A percentile compares a stretch with the other conserved stretches of the same genome.
These are phyloP conservation scores for Mycocalia duriaeana DNA, from an alignment of 1,284 basidiomycete genomes.

Conservation along the genomic window DNA sequence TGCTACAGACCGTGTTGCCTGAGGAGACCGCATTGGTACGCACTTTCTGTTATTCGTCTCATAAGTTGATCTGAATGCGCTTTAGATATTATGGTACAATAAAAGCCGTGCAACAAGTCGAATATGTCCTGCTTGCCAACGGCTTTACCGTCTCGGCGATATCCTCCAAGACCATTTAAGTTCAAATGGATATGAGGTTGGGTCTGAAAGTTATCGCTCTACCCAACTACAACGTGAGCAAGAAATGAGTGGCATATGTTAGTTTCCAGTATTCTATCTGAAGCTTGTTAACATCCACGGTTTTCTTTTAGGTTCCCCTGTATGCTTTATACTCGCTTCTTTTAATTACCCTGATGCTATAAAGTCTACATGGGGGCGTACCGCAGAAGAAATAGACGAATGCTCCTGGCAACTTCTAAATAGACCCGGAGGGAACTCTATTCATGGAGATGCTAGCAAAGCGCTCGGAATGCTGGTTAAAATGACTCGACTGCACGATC, in stretches of 20 bases:
- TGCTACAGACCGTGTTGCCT: constrained; percentile 63
- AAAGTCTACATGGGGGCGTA: constrained; percentile 63
- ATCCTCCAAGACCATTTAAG: constrained; percentile 44
- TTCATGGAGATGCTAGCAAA: constrained; percentile 34
- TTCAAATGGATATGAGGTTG: constrained; percentile 22
- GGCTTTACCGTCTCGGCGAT: constrained; percentile 67
- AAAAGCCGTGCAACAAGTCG: constrained; percentile 63
- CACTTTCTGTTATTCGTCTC: constrained; percentile 3
- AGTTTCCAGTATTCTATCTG: no score
- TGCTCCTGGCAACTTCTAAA: constrained; percentile 60
- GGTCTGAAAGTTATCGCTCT: background rate
- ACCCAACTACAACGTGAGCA: constrained; percentile 57
- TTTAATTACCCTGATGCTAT: constrained; percentile 62
- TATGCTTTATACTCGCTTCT: constrained; percentile 70
- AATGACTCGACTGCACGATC: constrained; percentile 70
- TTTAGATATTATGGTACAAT: constrained; percentile 81
- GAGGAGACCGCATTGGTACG: constrained; percentile 66
- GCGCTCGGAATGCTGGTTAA: constrained; percentile 63
- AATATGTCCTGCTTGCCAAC: constrained; percentile 71
- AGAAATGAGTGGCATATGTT: constrained; percentile 71
- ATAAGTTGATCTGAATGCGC: background rate
- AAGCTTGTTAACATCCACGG: no score
- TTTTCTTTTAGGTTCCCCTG: constrained; percentile 56
- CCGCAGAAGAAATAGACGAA: constrained; percentile 64
- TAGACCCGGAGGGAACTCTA: constrained; percentile 26